phyloP scores from a whole-genome alignment of 768 basidiomycete genomes.

The Pulveroboletus frians region DNA sequence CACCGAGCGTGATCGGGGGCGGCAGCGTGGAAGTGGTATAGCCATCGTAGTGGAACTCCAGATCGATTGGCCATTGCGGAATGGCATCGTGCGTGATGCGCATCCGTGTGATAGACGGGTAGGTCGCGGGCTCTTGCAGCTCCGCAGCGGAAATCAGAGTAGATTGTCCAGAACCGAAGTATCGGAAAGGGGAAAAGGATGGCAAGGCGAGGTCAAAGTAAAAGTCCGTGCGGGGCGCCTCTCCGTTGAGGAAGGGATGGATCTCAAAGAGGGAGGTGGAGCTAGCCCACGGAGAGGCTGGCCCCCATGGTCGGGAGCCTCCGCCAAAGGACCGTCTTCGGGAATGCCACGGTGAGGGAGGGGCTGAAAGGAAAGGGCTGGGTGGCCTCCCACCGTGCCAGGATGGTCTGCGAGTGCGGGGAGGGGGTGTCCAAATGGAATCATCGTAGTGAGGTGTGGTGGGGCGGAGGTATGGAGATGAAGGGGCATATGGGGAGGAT shows the following conservation, averaged over 20 bases:
- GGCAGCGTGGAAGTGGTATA: slow-evolving; percentile 18
- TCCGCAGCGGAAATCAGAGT: slow-evolving; percentile 39
- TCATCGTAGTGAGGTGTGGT: slow-evolving; percentile 27
- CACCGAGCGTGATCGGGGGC: slow-evolving; percentile 52
- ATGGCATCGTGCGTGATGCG: slow-evolving; percentile 53
- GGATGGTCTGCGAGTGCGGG: slow-evolving; percentile 37
- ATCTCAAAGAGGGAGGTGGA: slow-evolving; percentile 26
- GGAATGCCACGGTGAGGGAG: slow-evolving; percentile 4
- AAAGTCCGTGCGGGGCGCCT: slow-evolving; percentile 40
- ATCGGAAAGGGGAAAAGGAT: slow-evolving; percentile 40
- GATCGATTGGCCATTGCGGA: slow-evolving; percentile 57
- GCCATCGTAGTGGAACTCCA: slow-evolving; percentile 36
- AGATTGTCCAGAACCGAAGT: slow-evolving; percentile 37
- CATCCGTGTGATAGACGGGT: slow-evolving; percentile 49
- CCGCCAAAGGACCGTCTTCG: slow-evolving; percentile 30
- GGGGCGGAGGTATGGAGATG: slow-evolving; percentile 28
- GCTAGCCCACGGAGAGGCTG: slow-evolving; percentile 22
- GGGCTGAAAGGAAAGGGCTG: slow-evolving; percentile 23
- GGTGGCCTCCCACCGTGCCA: slow-evolving; percentile 36
- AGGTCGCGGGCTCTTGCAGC: slow-evolving; percentile 48
- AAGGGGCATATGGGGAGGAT: slow-evolving; percentile 32
- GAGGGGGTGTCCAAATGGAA: slow-evolving; percentile 21
- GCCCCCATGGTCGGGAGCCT: slow-evolving; percentile 15
- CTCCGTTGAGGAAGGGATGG: slow-evolving; percentile 43
- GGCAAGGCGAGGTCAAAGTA: slow-evolving; percentile 53